These are phyloP conservation scores for Colletotrichum coccodes DNA, from an alignment of 2,329 filamentous ascomycete genomes.

Conservation along the genomic window DNA sequence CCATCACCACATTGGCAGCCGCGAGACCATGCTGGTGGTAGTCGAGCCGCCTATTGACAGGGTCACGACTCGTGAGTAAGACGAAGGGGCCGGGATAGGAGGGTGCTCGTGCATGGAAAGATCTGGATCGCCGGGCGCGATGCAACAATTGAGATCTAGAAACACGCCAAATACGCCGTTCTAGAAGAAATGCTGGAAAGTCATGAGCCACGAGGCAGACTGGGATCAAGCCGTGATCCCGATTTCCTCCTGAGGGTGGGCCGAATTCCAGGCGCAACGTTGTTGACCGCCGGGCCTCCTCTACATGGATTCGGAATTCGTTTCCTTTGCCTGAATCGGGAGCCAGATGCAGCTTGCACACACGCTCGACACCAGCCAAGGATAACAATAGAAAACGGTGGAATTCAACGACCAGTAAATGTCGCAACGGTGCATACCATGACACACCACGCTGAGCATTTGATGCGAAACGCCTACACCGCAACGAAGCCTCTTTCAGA, in stretches of 20 bases:
- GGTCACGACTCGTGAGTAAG: conserved; percentile 27
- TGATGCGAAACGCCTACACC: background rate
- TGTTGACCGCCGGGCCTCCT: background rate
- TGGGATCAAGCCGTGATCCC: conserved; percentile 6
- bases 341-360: background rate
- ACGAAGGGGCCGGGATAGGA: background rate
- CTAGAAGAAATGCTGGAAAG: background rate
- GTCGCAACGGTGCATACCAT: background rate
- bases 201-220: conserved; percentile 11
- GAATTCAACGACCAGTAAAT: background rate
- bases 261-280: conserved; percentile 6
- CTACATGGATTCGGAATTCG: background rate
- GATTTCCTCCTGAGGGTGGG: background rate
- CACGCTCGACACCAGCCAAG: background rate
- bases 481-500: background rate
- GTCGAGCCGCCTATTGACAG: conserved; percentile 10
- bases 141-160: conserved; percentile 5
- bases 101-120: conserved; percentile 2
- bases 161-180: conserved; percentile 7
- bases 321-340: background rate
- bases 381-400: background rate
- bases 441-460: no score
- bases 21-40: background rate
- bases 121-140: conserved; percentile 14
- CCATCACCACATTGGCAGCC: background rate